Evolutionary conservation across 192 early-diverging fungal genomes (phyloP).

Genomic region (Coemansia sp.): DNA sequence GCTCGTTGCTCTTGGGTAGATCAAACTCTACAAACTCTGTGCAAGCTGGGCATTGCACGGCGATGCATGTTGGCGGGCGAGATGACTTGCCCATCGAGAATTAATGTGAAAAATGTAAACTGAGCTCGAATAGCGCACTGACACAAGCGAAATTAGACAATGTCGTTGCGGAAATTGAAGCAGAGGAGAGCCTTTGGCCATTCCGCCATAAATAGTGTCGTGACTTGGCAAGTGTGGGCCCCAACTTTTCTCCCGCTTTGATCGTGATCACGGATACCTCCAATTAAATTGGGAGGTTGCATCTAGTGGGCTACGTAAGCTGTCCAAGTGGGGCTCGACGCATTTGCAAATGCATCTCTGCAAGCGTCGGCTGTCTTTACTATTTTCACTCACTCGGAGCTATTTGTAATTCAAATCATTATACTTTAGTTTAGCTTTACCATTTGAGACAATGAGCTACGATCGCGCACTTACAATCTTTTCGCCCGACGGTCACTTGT

Average conservation of each 20-base stretch:
- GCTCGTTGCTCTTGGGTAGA: constrained; percentile 40
- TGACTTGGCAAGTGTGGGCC: too few relatives aligned
- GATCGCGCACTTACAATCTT: constrained; percentile 94
- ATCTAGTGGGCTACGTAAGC: background rate
- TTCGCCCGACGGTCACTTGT: constrained; percentile 97
- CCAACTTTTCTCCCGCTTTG: background rate
- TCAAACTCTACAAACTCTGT: constrained; percentile 52
- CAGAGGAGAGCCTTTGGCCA: background rate
- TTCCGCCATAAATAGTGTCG: too few relatives aligned
- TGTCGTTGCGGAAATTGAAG: background rate
- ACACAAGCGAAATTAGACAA: constrained; percentile 4
- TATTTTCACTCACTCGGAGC: too few relatives aligned
- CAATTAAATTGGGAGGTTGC: too few relatives aligned
- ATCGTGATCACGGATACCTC: too few relatives aligned
- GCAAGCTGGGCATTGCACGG: constrained; percentile 52
- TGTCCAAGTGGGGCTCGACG: background rate
- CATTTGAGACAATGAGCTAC: constrained; percentile 52
- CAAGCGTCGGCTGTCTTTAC: background rate
- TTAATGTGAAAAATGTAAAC: background rate
- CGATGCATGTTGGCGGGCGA: constrained; percentile 47
- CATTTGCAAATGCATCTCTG: too few relatives aligned
- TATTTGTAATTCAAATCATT: background rate
- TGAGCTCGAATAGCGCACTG: background rate
- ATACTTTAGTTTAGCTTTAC: background rate
- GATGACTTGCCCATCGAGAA: constrained; percentile 45